A percentile compares a stretch with the other conserved stretches of the same genome.
phyloP scores from a whole-genome alignment of 345 rosid genomes.

The Punica granatum region DNA sequence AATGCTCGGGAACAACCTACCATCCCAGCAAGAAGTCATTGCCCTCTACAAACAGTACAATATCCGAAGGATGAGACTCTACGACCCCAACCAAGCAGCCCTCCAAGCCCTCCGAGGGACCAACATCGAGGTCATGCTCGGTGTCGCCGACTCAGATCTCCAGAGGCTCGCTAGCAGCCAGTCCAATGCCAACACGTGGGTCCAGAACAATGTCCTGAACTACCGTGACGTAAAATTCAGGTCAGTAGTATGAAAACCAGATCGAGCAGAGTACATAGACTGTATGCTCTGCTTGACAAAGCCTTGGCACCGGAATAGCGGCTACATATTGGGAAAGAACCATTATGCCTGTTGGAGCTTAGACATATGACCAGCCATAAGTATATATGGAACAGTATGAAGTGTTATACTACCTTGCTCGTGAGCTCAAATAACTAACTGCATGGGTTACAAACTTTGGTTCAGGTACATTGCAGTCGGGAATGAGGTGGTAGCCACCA shows the following conservation, averaged over 20 bases:
- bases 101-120: conserved; percentile 47
- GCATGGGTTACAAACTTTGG: background rate
- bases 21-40: conserved; percentile 36
- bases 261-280: no score
- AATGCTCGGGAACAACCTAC: conserved; percentile 40
- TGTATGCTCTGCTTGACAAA: no score
- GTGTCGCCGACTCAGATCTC: conserved; percentile 31
- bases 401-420: background rate
- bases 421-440: background rate
- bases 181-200: conserved; percentile 38
- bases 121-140: conserved; percentile 40
- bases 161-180: conserved; percentile 29
- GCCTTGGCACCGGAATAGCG: no score
- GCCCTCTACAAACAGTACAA: conserved; percentile 36
- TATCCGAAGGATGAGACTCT: conserved; percentile 45
- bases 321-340: no score
- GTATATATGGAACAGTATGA: no score
- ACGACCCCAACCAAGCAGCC: conserved; percentile 21
- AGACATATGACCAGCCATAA: no score
- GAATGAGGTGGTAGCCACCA: conserved; percentile 37
- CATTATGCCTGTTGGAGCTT: no score
- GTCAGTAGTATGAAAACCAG: conserved; percentile 46
- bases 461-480: conserved; percentile 56
- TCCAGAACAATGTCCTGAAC: conserved; percentile 29
- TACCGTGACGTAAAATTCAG: conserved; percentile 33